phyloP scores from a whole-genome alignment of 148 eudicot species.

The Fallopia convolvulus region DNA sequence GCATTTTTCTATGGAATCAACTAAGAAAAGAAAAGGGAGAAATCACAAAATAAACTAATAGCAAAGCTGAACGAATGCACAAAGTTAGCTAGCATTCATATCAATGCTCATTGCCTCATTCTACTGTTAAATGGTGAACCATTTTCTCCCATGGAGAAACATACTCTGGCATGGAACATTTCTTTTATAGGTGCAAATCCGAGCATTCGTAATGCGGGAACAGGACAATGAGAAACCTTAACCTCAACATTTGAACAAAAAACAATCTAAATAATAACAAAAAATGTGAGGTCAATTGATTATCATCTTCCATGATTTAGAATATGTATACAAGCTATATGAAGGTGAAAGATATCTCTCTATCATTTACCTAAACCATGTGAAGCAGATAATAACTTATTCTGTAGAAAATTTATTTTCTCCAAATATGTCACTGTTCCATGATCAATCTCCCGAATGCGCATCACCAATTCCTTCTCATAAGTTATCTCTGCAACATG shows the following conservation, averaged over 20 bases:
- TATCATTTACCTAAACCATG: conserved; percentile 76
- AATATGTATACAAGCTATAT: neutral
- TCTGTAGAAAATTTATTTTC: too few relatives aligned
- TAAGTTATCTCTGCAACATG: too few relatives aligned
- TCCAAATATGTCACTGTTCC: too few relatives aligned
- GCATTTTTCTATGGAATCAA: neutral
- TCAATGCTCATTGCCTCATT: conserved; percentile 99
- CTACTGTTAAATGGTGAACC: conserved; percentile 94
- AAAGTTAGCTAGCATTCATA: conserved; percentile 17
- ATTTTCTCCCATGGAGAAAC: conserved; percentile 92
- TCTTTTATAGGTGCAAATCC: conserved; percentile 88
- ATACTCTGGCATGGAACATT: conserved; percentile 74
- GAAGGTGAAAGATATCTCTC: conserved; percentile 42
- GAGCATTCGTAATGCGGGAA: conserved; percentile 94
- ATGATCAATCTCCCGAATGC: too few relatives aligned
- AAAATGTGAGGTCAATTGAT: conserved; percentile 2
- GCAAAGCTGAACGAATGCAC: neutral
- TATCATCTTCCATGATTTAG: neutral
- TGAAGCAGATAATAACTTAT: too few relatives aligned
- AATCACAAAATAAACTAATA: neutral
- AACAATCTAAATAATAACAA: conserved; percentile 45
- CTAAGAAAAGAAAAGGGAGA: neutral
- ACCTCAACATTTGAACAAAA: conserved; percentile 63
- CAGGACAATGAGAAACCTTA: conserved; percentile 94
- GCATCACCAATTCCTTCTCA: too few relatives aligned